Conservation (phyloP, 805 yeast species). For the Teunomyces barrocoloradensis region DNA sequence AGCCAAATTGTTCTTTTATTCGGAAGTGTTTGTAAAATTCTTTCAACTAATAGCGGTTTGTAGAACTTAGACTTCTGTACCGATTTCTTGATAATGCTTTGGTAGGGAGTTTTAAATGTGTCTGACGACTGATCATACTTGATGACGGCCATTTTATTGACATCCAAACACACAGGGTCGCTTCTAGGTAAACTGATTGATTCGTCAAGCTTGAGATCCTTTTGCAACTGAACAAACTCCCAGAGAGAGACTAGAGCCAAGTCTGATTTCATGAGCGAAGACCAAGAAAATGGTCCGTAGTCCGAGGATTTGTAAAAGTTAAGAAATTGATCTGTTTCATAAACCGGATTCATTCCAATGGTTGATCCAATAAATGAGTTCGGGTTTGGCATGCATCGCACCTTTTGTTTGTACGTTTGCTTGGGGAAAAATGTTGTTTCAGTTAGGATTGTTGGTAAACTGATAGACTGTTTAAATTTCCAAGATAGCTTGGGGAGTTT, state of each 20-base stretch:
- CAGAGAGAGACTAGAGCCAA: constrained; percentile 4
- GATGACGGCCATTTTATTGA: constrained; percentile 7
- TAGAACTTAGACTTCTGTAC: constrained; percentile 2
- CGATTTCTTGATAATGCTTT: constrained; percentile 7
- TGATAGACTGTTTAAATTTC: constrained; percentile 1
- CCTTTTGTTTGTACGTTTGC: not conserved
- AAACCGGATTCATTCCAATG: not conserved
- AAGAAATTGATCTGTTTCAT: not conserved
- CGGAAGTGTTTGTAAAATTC: constrained; percentile 31
- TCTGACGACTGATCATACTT: not conserved
- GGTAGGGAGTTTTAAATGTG: constrained; percentile 1
- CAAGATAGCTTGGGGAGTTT: not conserved
- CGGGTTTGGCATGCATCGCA: not conserved
- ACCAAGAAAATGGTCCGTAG: constrained; percentile 6
- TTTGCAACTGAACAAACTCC: constrained; percentile 4
- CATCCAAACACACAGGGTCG: constrained; percentile 1
- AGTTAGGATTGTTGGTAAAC: not conserved
- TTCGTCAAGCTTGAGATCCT: constrained; percentile 3
- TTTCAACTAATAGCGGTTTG: constrained; percentile 6
- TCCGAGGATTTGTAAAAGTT: constrained; percentile 3
- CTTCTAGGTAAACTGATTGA: constrained; percentile 1
- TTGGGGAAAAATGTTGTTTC: not conserved
- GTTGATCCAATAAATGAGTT: not conserved
- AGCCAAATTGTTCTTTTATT: constrained; percentile 19
- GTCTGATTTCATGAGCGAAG: constrained; percentile 6